Evolutionary conservation across 768 basidiomycete genomes (phyloP).

Genomic region (Heimioporus sp.): DNA sequence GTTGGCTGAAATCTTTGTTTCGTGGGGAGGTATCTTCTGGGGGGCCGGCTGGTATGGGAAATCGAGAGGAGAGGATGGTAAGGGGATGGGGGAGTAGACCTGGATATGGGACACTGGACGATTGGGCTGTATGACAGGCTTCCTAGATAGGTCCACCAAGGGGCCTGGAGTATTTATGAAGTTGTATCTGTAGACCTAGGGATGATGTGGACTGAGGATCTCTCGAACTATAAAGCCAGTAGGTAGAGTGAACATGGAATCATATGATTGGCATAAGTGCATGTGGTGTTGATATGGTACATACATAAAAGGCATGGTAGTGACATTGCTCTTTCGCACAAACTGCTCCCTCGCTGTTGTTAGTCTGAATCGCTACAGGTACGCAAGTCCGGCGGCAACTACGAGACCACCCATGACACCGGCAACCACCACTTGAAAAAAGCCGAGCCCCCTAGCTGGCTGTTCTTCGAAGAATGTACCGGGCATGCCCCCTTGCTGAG

Average conservation of each 20-base stretch:
- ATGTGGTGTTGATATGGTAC: slow-evolving; percentile 2
- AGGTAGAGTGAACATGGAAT: slow-evolving; percentile 1
- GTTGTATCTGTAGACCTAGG: not conserved
- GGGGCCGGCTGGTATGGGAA: slow-evolving; percentile 15
- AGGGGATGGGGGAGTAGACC: slow-evolving; percentile 47
- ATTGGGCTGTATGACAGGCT: slow-evolving; percentile 48
- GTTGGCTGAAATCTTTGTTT: slow-evolving; percentile 25
- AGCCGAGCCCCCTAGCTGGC: slow-evolving; percentile 18
- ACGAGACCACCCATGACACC: slow-evolving; percentile 32
- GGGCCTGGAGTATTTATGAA: slow-evolving; percentile 5
- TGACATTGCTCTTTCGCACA: no score
- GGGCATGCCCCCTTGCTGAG: slow-evolving; percentile 31
- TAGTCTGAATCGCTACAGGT: slow-evolving; percentile 29
- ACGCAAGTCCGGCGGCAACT: slow-evolving; percentile 29
- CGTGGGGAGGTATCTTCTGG: slow-evolving; percentile 23
- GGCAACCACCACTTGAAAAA: slow-evolving; percentile 33
- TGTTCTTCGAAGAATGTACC: slow-evolving; percentile 26
- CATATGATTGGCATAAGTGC: slow-evolving; percentile 18
- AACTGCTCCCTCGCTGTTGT: not conserved
- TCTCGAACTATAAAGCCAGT: no score
- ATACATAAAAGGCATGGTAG: slow-evolving; percentile 12
- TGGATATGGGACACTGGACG: slow-evolving; percentile 45
- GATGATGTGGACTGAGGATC: no score
- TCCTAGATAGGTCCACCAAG: not conserved
- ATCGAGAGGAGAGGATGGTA: slow-evolving; percentile 49